Evolutionary conservation across 805 yeast species (phyloP), one percentile per base, ranked within the genome.

Genomic region (Saccharomycopsis oosterbeekiorum): DNA sequence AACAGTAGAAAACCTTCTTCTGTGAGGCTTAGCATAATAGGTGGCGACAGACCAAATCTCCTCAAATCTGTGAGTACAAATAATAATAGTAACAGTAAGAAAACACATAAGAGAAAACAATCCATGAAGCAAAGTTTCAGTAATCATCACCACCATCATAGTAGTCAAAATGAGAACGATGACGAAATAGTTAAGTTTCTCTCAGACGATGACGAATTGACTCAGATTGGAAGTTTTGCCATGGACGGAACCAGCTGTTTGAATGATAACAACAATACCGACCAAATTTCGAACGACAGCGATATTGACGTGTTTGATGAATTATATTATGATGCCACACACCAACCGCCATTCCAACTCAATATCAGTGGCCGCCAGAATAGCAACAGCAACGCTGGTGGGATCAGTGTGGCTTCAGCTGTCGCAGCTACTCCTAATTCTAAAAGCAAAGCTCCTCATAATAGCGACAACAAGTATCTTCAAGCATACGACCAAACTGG

Each of bases 401-500:
- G 65, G 36, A 47, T 47, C 53, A 47, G 53, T 15, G 53, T 47
- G 4, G 53, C 29, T 1, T 6, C 53, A 21, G 53, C 34, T 21
- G 34, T 26, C 11, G 34, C 34, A 19, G 34, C 34, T 11, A n/a
- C 21, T 21, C 11, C 21, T 64, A 65, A 9, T 21, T 21, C 53
- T 6, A 68, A 65, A 10, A 62, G 64, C 6, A 66, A 65, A n/a
- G 68, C 69, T 56, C 59, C 65, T 36, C 70, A 67, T 29, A 55
- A 56, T 24, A 65, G 61, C 42, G 64, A 64, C 58, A 56, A 56
- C 41, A 67, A 76, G 55, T 60, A 56, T 34, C 58, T 62, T 8
- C 55, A 47, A n/a, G 65, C 63, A 3, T 64, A 62, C 43, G 64
- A 62, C 19, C 60, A 58, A 37, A 83, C 80, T 50, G 85, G 82